Conservation (phyloP, 192 early-diverging fungal genomes). For the Backusella morwellensis region DNA sequence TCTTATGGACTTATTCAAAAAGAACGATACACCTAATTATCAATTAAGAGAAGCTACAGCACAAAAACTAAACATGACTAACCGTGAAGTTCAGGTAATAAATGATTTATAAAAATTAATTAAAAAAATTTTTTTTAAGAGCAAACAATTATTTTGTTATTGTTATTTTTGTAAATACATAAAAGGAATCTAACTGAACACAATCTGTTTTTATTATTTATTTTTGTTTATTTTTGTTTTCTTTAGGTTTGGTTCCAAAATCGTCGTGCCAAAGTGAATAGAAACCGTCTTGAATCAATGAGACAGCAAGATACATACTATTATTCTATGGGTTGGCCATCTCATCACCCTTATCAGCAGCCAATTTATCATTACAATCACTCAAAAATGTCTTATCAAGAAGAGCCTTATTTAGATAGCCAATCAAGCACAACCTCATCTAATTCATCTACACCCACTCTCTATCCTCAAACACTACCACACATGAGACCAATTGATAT, state of each 20-base stretch:
- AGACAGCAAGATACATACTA: constrained; percentile 5
- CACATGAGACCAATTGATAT: constrained; percentile 30
- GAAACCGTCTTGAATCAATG: constrained; percentile 24
- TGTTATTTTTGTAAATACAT: not conserved
- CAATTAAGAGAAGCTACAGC: constrained; percentile 73
- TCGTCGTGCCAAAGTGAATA: constrained; percentile 78
- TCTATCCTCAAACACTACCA: constrained; percentile 8
- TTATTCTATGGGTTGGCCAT: not conserved
- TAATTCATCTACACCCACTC: constrained; percentile 3
- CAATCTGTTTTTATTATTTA: constrained; percentile 18
- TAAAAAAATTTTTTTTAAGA: constrained; percentile 2
- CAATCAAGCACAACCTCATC: constrained; percentile 10
- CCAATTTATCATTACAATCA: not conserved
- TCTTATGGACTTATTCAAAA: constrained; percentile 66
- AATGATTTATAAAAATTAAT: not conserved
- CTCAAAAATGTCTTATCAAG: not conserved
- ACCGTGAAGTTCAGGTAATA: constrained; percentile 75
- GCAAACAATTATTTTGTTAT: not conserved
- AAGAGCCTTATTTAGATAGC: not conserved
- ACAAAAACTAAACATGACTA: constrained; percentile 73
- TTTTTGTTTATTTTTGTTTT: constrained; percentile 9
- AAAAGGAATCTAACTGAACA: constrained; percentile 10
- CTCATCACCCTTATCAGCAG: not conserved
- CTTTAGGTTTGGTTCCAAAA: constrained; percentile 84
- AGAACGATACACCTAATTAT: constrained; percentile 75